These are phyloP conservation scores for Fonsecaea multimorphosa DNA, from an alignment of 2,329 filamentous ascomycete genomes.

Conservation along the genomic window DNA sequence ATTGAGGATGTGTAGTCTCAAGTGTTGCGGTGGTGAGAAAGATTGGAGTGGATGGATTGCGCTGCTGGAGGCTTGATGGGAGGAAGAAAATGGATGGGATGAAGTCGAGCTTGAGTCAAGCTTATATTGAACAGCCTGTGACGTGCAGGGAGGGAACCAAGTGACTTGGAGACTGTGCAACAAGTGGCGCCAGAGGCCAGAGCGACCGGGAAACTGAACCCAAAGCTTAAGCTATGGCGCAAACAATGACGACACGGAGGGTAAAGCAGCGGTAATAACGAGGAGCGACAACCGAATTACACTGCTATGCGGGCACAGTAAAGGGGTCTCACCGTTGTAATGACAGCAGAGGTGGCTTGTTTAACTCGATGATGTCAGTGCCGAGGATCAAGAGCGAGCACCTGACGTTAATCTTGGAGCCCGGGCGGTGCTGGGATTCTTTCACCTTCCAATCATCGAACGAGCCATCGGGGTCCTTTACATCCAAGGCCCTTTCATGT, in stretches of 20 bases:
- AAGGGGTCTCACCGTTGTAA: conserved; percentile 15
- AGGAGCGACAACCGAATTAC: not conserved
- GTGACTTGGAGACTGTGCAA: conserved; percentile 17
- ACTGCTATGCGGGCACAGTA: not conserved
- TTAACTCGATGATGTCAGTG: conserved; percentile 31
- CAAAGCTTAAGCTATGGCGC: conserved; percentile 5
- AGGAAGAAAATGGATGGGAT: conserved; percentile 24
- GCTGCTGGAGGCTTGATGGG: conserved; percentile 8
- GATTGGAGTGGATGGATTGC: conserved; percentile 8
- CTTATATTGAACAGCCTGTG: conserved; percentile 25
- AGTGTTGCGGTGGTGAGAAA: not conserved
- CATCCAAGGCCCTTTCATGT: not conserved
- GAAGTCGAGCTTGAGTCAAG: conserved; percentile 18
- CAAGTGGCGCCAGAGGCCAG: conserved; percentile 14
- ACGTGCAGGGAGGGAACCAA: conserved; percentile 22
- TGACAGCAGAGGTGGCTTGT: conserved; percentile 6
- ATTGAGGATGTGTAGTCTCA: conserved; percentile 4
- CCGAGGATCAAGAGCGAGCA: conserved; percentile 14
- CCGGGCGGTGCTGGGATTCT: conserved; percentile 3
- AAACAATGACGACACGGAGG: conserved; percentile 37
- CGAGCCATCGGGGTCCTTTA: not conserved
- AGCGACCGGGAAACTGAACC: conserved; percentile 3
- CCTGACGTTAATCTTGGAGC: conserved; percentile 23
- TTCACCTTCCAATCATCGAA: conserved; percentile 13
- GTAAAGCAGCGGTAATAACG: conserved; percentile 9